phyloP scores from a whole-genome alignment of 2,329 filamentous ascomycete genomes.

The Stemphylium beticola region DNA sequence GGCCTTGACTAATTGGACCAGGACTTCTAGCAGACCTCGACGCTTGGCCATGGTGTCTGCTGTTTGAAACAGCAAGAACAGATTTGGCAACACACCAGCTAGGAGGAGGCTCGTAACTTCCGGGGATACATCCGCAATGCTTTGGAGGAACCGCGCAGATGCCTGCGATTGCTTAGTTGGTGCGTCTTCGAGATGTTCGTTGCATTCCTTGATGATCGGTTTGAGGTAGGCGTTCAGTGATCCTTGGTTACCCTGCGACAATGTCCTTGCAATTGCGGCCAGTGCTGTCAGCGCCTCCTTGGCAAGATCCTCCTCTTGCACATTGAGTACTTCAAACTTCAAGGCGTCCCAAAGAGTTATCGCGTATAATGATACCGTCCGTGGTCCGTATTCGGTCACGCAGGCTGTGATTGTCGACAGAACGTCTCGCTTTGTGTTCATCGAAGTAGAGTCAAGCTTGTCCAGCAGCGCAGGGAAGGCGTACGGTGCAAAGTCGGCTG shows the following conservation, averaged over 20 bases:
- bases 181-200: slow-evolving; percentile 71
- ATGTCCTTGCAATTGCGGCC: slow-evolving; percentile 60
- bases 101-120: slow-evolving; percentile 62
- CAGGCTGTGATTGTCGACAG: slow-evolving; percentile 68
- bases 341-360: slow-evolving; percentile 71
- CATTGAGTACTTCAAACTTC: slow-evolving; percentile 72
- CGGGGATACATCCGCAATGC: slow-evolving; percentile 61
- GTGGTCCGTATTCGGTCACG: slow-evolving; percentile 63
- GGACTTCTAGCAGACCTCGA: slow-evolving; percentile 66
- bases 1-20: slow-evolving; percentile 64
- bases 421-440: slow-evolving; percentile 73
- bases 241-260: slow-evolving; percentile 59
- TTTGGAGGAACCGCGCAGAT: slow-evolving; percentile 65
- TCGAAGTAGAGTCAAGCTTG: slow-evolving; percentile 71
- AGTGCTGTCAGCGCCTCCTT: slow-evolving; percentile 64
- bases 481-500: slow-evolving; percentile 67
- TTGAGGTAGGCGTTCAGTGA: slow-evolving; percentile 61
- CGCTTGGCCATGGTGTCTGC: slow-evolving; percentile 68
- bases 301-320: slow-evolving; percentile 69
- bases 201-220: slow-evolving; percentile 70
- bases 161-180: slow-evolving; percentile 72
- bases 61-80: slow-evolving; percentile 66
- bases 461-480: slow-evolving; percentile 71
- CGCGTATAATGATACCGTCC: slow-evolving; percentile 66
- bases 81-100: slow-evolving; percentile 61